Base-by-base conservation (phyloP, 805 yeast species). In the Starmerella gropengiesseri region DNA sequence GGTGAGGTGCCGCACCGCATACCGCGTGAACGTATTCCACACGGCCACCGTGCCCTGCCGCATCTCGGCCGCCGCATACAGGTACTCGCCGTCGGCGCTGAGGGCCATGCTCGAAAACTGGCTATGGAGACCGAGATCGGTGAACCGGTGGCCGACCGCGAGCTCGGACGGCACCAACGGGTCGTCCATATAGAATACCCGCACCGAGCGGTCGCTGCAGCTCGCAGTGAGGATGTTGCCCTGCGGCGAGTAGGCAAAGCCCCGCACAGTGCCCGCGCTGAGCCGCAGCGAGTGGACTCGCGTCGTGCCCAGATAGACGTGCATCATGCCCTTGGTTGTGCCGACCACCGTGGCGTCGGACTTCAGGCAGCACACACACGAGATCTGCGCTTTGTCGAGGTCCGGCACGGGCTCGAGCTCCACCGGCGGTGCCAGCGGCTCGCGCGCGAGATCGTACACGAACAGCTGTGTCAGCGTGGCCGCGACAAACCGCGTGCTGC, bases 61-160 rank as follows among this genome's bases (percentile, higher is more conserved):
- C 14, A 19, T 13, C 29, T 44, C 52, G 7, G 48, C 33, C n/a
- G 45, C 45, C 4, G 50, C 52, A 20, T 37, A 41, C 29, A 49
- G 39, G 26, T 39, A 44, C 37, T 46, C 45, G 34, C 52, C 52
- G 19, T 44, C 43, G 13, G 25, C 29, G 34, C 46, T 49, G 28
- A 46, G 38, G 17, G 39, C 30, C 7, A 48, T 21, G 1, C 44
- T 31, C 13, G 13, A 22, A 43, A 47, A 49, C 26, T 42, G 46
- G 37, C 43, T 30, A 27, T 37, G 35, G 18, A 44, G 34, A 17
- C 43, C 46, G 7, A 29, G 23, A 19, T 49, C 50, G 17, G 27
- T 30, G 41, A 49, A 41, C 31, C 33, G 32, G 27, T 40, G 48
- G 11, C 44, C 45, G 13, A 46, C 31, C 14, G n/a, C 37, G 9